phyloP scores from a whole-genome alignment of 1,139 yeast species.

The Taphrina pruni region DNA sequence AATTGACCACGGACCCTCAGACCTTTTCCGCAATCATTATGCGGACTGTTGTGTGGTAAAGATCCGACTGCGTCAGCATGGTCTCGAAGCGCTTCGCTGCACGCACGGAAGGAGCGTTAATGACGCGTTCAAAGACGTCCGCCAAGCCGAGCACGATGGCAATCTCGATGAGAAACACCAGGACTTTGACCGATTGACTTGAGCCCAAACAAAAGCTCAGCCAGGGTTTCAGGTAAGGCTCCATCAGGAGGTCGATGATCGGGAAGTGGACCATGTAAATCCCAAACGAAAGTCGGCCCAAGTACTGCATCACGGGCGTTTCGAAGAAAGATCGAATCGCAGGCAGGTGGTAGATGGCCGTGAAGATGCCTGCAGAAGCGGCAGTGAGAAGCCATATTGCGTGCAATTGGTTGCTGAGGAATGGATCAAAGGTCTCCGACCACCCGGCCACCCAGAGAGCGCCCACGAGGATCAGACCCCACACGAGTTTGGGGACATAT shows the following conservation, averaged over 20 bases:
- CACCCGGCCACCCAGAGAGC: not conserved
- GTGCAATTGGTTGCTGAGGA: no score
- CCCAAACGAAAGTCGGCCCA: conserved; percentile 3
- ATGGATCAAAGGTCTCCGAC: no score
- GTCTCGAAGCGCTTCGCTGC: not conserved
- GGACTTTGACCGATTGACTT: not conserved
- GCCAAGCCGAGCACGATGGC: not conserved
- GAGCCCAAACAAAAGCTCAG: not conserved
- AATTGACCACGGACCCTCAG: no score
- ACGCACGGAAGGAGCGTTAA: conserved; percentile 1
- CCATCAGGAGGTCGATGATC: not conserved
- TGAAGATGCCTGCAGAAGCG: no score
- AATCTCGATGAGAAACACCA: not conserved
- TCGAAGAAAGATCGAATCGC: not conserved
- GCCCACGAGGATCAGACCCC: not conserved
- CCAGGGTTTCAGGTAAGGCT: not conserved
- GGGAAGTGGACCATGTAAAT: not conserved
- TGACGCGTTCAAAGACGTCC: not conserved
- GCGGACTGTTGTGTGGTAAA: no score
- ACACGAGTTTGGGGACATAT: not conserved
- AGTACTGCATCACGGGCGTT: conserved; percentile 1
- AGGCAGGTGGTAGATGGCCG: not conserved
- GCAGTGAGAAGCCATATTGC: no score
- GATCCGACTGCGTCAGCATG: no score
- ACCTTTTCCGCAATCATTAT: no score